Evolutionary conservation across 768 basidiomycete genomes (phyloP), one percentile per base, ranked within the genome.

Genomic region (Agrocybe praecox): DNA sequence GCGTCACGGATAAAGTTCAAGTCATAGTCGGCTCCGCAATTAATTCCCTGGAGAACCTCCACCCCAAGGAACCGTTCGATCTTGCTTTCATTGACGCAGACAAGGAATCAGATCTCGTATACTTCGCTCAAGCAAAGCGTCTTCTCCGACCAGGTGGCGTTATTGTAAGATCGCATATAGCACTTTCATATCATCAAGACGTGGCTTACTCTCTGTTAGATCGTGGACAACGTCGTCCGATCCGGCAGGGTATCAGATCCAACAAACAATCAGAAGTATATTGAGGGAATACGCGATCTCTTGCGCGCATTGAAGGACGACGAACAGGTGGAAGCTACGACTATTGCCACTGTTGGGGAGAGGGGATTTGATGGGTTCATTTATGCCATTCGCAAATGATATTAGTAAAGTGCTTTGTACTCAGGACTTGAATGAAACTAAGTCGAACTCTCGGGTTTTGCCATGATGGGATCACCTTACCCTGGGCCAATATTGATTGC

Each of bases 11-110:
- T 44, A 82, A 83, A 64, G 74, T 83, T 43, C 67, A 78, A 45
- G 65, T 87, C 26, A 69, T 84, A 42, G 67, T 81, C 32, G 86
- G 84, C 0, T 74, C 76, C 21, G 86, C 83, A 0, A 66, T 70
- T 6, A 79, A 84, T 2, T 77, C 80, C 0, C 71, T 89, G 32
- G 69, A 67, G 22, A 74, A 69, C 33, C 67, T 89, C 33, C 69
- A 75, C 3, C 67, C 83, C 1, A 76, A 77, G 2, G 67, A 70
- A 2, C 76, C 76, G 1, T 89, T 86, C 67, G 87, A 89, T 65
- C 67, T 90, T n/a, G 76, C 76, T 2, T 90, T 89, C 74, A 87
- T 89, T 54, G 88, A 90, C 68, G 88, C 87, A 2, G 86, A 89
- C 72, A 89, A 89, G 65, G 65, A 67, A 6, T 73, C 70, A 40